A percentile compares a stretch with the other conserved stretches of the same genome.
These are phyloP conservation scores for Solanum gracilifrons DNA, from an alignment of 257 asterid species.

Conservation along the genomic window DNA sequence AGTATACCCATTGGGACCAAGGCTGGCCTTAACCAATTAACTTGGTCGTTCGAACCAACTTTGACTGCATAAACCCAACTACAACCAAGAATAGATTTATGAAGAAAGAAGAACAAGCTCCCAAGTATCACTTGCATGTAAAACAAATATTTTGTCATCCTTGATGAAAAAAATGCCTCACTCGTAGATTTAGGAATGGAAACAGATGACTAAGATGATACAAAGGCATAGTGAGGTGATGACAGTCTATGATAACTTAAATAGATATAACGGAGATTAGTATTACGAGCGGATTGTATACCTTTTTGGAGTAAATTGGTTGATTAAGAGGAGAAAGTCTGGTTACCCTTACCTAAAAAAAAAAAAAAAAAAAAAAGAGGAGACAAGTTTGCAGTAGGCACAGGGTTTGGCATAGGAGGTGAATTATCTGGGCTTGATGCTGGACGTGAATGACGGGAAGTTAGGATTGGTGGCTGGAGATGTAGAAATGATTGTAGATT, in stretches of 20 bases:
- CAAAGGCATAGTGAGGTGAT: background rate
- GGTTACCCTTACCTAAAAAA: too few species aligned
- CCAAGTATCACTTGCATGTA: background rate
- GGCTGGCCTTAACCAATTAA: background rate
- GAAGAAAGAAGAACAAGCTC: background rate
- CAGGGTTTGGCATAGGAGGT: background rate
- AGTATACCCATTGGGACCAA: background rate
- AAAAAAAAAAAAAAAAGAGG: background rate
- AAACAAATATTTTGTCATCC: background rate
- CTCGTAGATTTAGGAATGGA: background rate
- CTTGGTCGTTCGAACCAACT: background rate
- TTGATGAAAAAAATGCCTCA: background rate
- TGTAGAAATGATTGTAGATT: background rate
- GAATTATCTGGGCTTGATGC: background rate
- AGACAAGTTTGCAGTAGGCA: background rate
- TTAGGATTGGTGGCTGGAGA: background rate
- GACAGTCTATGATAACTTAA: background rate
- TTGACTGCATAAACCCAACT: background rate
- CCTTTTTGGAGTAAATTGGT: background rate
- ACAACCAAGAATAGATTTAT: background rate
- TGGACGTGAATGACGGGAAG: background rate
- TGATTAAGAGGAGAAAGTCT: background rate
- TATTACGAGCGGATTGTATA: background rate
- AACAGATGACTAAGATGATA: background rate
- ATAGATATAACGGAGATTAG: background rate